Evolutionary conservation across 1,139 yeast species (phyloP), one percentile per base, ranked within the genome.

Genomic region (Geotrichum reessii): DNA sequence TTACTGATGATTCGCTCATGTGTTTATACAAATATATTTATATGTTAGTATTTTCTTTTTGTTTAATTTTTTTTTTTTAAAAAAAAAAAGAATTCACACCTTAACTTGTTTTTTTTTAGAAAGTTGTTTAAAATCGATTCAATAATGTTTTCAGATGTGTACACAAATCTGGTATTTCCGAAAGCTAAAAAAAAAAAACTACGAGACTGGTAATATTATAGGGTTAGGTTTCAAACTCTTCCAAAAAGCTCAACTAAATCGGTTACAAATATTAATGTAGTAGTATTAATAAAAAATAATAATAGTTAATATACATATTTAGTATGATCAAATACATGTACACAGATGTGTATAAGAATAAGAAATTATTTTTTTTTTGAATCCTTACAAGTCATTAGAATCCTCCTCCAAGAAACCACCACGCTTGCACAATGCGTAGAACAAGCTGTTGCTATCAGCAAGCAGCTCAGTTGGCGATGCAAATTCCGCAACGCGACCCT

Each of bases 401-500:
- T 37, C 44, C 50, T 37, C 44, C 50, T 65, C 67, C 11, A 70
- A 67, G 50, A 73, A 62, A 1, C 79, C 78, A 17, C 76, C 92
- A 68, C 87, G 89, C 64, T 84, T 78, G 67, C 93, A 85, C 62
- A 93, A 77, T 0, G 93, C 78, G 68, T 87, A 89, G 71, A 92
- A 93, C 64, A 87, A 73, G 1, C 95, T 86, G 19, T 83, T 81
- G 66, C 82, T 80, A 63, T 85, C 79, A 67, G 84, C 79, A 69
- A 92, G 77, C 65, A 93, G 78, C 59, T 79, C 80, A 31, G 74
- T 78, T 2, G 98, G 98, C 0, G 87, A 73, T 67, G 90, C 98
- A 71, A 90, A 89, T 71, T 93, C 99, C 7, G 86, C 87, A 47
- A 93, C 88, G 68, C 81, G 78, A 59, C 98, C 99, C 61, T 83